Percentiles rank a stretch among this genome's conserved stretches.
These are phyloP conservation scores for Hypoxylon fragiforme DNA, from an alignment of 495 filamentous ascomycete species.

Conservation along the genomic window DNA sequence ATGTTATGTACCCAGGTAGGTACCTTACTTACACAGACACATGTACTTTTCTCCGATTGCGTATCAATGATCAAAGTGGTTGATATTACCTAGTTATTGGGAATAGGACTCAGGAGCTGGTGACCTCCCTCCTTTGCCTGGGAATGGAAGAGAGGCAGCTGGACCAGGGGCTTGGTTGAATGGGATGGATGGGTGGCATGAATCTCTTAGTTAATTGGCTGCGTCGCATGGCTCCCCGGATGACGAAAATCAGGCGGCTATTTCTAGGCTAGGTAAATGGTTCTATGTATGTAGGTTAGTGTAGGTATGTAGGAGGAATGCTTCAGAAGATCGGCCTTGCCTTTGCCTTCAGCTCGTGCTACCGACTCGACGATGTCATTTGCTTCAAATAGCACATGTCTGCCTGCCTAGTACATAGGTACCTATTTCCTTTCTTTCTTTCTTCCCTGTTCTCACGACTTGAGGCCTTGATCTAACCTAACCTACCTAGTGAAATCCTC, in stretches of 20 bases:
- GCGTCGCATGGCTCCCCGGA: neutral
- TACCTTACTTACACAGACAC: neutral
- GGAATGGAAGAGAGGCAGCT: neutral
- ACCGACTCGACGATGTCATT: conserved; percentile 16
- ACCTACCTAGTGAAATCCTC: neutral
- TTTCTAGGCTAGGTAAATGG: neutral
- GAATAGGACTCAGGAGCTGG: no score
- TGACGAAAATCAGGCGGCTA: neutral
- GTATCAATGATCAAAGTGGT: neutral
- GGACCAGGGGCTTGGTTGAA: neutral
- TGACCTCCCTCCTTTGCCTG: neutral
- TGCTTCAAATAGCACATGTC: no score
- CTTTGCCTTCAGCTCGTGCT: conserved; percentile 28
- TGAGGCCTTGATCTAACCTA: no score
- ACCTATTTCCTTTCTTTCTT: neutral
- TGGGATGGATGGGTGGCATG: neutral
- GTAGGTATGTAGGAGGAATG: no score
- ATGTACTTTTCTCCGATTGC: neutral
- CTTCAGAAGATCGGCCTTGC: conserved; percentile 20
- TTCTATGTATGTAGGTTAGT: neutral
- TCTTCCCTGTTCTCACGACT: no score
- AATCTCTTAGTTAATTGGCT: neutral
- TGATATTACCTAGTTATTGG: neutral
- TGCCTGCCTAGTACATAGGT: neutral
- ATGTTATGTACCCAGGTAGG: neutral